Base-by-base conservation (phyloP, 106 monocot species). In the Platanthera guangdongensis region DNA sequence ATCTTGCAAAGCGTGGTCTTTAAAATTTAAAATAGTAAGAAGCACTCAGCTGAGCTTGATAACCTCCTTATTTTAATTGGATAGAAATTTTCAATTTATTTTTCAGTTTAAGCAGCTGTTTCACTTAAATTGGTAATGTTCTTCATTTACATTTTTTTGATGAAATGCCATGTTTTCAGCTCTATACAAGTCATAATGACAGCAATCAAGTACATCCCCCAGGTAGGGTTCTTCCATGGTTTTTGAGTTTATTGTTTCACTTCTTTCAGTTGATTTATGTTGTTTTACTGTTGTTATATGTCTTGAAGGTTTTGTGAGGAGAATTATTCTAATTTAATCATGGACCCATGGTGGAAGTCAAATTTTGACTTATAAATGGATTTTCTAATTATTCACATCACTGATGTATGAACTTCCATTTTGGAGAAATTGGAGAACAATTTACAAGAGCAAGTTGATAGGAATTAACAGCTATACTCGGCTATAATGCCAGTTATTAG, bases 201-300 rank as follows among this genome's bases (percentile, higher is more conserved):
- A 47, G 86, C 91, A 62, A 95, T 95, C 76, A 95, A 95, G 73
- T 95, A 95, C 77, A 89, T 87, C 68, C 94, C 94, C 22, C 94
- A 95, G 91, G 94, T 95, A 82, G 45, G 64, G 7, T 21, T 62
- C 47, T 82, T 25, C 3, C 28, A 87, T 85, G 71, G 12, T 70
- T 85, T 70, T 85, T 9, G 21, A 2, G 6, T 51, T 72, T 0
- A 47, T 3, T 30, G 67, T 70, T 70, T 47, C 70, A 70, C 47
- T 5, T 51, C 21, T 51, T 71, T 72, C 1, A 3, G 0, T 72
- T 51, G 5, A 51, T 50, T 46, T 51, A 6, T 50, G 72, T 50
- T 49, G 71, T 48, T 71, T 50, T 68, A 68, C 68, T 46, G 45
- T 14, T 68, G 30, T 8, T 22, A 28, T 64, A 64, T 22, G 55